These are phyloP conservation scores for Debaryomycetaceae sp. DNA, from an alignment of 1,139 yeast genomes.

Conservation along the genomic window DNA sequence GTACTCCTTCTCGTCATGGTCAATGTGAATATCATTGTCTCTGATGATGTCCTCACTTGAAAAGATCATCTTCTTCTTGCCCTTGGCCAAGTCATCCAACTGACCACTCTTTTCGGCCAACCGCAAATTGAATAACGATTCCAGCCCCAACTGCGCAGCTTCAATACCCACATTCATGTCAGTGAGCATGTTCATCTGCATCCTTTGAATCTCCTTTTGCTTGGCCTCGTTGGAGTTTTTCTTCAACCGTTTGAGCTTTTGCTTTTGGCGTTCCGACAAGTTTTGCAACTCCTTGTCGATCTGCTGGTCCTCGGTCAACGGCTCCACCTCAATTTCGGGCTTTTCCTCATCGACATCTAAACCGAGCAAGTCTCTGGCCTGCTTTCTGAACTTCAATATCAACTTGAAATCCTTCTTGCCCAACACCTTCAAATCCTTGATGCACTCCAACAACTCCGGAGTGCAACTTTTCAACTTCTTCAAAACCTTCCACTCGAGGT, in stretches of 20 bases:
- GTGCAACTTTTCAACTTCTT: slow-evolving; percentile 73
- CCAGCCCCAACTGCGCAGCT: slow-evolving; percentile 79
- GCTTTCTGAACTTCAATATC: slow-evolving; percentile 82
- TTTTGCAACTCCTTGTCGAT: slow-evolving; percentile 79
- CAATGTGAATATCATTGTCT: slow-evolving; percentile 52
- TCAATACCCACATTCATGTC: slow-evolving; percentile 92
- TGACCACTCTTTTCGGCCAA: slow-evolving; percentile 85
- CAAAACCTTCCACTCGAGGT: slow-evolving; percentile 69
- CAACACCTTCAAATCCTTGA: slow-evolving; percentile 86
- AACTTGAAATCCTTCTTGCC: slow-evolving; percentile 90
- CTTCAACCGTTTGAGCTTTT: slow-evolving; percentile 71
- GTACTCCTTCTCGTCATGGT: slow-evolving; percentile 34
- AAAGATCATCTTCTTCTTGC: slow-evolving; percentile 77
- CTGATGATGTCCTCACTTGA: slow-evolving; percentile 48
- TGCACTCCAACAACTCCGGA: slow-evolving; percentile 72
- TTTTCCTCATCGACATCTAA: slow-evolving; percentile 54
- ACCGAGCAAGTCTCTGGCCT: slow-evolving; percentile 76
- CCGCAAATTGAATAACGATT: slow-evolving; percentile 75
- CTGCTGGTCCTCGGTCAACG: slow-evolving; percentile 81
- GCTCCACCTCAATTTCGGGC: slow-evolving; percentile 55
- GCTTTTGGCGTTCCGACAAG: slow-evolving; percentile 67
- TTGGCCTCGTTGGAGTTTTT: slow-evolving; percentile 77
- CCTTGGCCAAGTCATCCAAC: slow-evolving; percentile 66
- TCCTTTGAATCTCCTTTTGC: slow-evolving; percentile 83
- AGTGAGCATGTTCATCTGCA: slow-evolving; percentile 95